phyloP scores from a whole-genome alignment of 768 basidiomycete genomes.

The Xerocomellus amylosporus region DNA sequence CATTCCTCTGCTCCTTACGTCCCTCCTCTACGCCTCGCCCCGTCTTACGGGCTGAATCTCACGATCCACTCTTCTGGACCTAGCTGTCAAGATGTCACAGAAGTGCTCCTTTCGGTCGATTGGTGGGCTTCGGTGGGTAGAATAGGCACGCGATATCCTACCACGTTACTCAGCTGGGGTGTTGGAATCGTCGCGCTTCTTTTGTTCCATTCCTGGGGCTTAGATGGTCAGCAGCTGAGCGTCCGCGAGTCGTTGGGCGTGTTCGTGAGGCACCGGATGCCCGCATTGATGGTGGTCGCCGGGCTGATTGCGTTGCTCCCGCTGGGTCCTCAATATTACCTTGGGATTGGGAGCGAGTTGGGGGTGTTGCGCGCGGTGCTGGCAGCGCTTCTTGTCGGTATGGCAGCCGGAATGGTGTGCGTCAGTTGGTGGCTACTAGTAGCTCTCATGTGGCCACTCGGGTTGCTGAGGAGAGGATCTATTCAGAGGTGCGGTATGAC shows the following conservation, averaged over 20 bases:
- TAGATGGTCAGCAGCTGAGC: slow-evolving; percentile 38
- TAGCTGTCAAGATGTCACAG: slow-evolving; percentile 41
- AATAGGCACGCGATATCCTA: slow-evolving; percentile 71
- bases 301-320: slow-evolving; percentile 54
- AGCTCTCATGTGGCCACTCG: slow-evolving; percentile 46
- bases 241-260: slow-evolving; percentile 46
- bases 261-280: slow-evolving; percentile 42
- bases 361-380: slow-evolving; percentile 37
- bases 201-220: slow-evolving; percentile 50
- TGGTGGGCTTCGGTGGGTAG: slow-evolving; percentile 70
- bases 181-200: slow-evolving; percentile 64
- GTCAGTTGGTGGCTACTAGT: slow-evolving; percentile 55
- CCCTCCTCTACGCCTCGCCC: slow-evolving; percentile 16
- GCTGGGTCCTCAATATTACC: slow-evolving; percentile 48
- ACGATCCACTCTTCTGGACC: slow-evolving; percentile 56
- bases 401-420: slow-evolving; percentile 63
- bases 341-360: slow-evolving; percentile 61
- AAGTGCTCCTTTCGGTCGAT: slow-evolving; percentile 59
- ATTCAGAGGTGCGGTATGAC: slow-evolving; percentile 14
- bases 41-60: slow-evolving; percentile 46
- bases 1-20: slow-evolving; percentile 69
- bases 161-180: slow-evolving; percentile 69
- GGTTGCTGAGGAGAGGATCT: slow-evolving; percentile 14
- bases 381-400: slow-evolving; percentile 54
- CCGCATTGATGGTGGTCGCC: slow-evolving; percentile 42